Evolutionary conservation across 1,284 basidiomycete species (phyloP), one percentile per base, ranked within the genome.

Genomic region (Trichosporon coremiiforme): DNA sequence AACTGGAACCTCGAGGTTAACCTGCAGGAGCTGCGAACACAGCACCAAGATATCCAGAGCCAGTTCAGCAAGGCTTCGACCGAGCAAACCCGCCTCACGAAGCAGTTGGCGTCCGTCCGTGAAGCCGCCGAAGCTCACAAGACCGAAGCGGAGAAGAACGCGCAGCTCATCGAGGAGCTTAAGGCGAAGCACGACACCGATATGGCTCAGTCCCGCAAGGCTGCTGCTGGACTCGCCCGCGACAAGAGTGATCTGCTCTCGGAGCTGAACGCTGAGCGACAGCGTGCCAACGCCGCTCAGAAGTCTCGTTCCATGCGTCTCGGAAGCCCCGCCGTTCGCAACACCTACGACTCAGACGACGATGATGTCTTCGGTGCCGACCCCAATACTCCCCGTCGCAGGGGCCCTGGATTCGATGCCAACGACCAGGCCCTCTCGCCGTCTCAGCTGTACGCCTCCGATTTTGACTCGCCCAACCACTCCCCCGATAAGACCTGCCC

Each of bases 1-100:
- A 98, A 97, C 82, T 98, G 96, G 96, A 95, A 98, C 80, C 90
- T 98, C 73, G 95, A 98, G 85, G 93, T 98, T 64, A 88, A 88
- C 25, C 86, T 95, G 35, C 95, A 99, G 81, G 94, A 98, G 73
- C 87, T 96, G 29, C 90, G 90, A 53, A 85, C 89, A 0, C 88
- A 92, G 75, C 86, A 92, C 50, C 80, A 87, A 47, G 89, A 92
- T 66, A 87, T 89, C 1, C 90, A 92, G 73, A 83, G 88, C 8
- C 86, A 88, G 29, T 84, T 88, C 12, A 87, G 88, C 74, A 91
- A 92, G 69, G 86, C 92, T 17, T 93, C 96, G 78, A 85, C 88
- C 50, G 96, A 98, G 76, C 89, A 91, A 73, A 91, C 92, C 77
- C 90, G 92, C 1, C 87, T 95, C 36, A 89, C 89, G 63, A 91